Conservation (phyloP, 148 eudicot genomes). For the Chenopodium formosanum region DNA sequence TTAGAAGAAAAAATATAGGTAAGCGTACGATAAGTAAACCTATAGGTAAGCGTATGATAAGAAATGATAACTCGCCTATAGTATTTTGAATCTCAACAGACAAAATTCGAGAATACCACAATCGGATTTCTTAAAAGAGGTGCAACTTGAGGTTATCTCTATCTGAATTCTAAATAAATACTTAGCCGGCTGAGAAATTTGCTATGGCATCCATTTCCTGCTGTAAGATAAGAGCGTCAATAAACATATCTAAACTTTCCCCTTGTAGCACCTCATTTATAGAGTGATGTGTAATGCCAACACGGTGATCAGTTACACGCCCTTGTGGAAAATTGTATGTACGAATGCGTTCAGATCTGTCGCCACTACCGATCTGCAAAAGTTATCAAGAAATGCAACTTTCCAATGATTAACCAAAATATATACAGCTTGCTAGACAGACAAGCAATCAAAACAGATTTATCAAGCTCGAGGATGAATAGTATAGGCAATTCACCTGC, state of each 20-base stretch:
- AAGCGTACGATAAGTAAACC: no score
- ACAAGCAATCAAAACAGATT: neutral
- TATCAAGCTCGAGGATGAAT: neutral
- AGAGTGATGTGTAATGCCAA: slow-evolving; percentile 80
- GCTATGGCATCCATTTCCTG: slow-evolving; percentile 93
- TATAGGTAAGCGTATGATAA: no score
- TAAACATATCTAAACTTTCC: slow-evolving; percentile 66
- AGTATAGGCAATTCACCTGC: slow-evolving; percentile 47
- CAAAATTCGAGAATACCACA: neutral
- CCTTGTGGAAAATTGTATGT: slow-evolving; percentile 98
- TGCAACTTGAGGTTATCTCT: neutral
- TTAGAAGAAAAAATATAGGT: no score
- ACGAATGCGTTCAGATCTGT: slow-evolving; percentile 96
- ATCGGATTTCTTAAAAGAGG: neutral
- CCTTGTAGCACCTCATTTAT: slow-evolving; percentile 75
- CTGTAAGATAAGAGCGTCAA: slow-evolving; percentile 80
- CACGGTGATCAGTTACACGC: slow-evolving; percentile 94
- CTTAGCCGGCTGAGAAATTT: slow-evolving; percentile 40
- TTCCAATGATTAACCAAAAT: neutral
- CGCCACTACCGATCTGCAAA: slow-evolving; percentile 87
- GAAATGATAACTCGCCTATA: neutral
- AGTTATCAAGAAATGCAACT: neutral
- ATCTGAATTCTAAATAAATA: slow-evolving; percentile 2
- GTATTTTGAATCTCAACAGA: neutral
- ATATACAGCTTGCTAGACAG: neutral